Evolutionary conservation across 2,329 filamentous ascomycete species (phyloP).

Genomic region (Alternaria triticimaculans): DNA sequence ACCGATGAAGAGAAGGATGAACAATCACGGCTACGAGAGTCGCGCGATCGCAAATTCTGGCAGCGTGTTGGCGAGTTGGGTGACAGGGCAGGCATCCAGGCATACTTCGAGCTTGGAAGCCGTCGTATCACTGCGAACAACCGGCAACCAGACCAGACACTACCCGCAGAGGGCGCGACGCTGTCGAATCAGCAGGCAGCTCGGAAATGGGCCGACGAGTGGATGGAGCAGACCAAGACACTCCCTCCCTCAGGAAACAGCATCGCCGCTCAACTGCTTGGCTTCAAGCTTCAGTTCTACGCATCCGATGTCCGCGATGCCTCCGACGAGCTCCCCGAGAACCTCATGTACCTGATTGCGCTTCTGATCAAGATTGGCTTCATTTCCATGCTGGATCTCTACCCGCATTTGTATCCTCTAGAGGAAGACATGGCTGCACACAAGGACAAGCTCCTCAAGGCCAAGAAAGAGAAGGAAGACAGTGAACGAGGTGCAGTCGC

Average conservation of each 20-base stretch:
- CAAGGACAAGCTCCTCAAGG: conserved; percentile 72
- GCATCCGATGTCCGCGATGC: conserved; percentile 78
- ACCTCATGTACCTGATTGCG: conserved; percentile 89
- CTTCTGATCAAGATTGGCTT: conserved; percentile 97
- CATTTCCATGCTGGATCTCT: conserved; percentile 88
- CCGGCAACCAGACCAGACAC: conserved; percentile 40
- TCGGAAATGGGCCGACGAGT: conserved; percentile 58
- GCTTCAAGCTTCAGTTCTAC: conserved; percentile 97
- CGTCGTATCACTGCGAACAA: conserved; percentile 62
- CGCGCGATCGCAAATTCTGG: conserved; percentile 83
- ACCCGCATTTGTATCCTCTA: conserved; percentile 85
- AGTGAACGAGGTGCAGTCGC: conserved; percentile 70
- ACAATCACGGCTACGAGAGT: conserved; percentile 63
- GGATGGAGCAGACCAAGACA: conserved; percentile 82
- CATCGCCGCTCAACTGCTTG: conserved; percentile 90
- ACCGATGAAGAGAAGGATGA: conserved; percentile 72
- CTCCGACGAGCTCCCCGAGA: conserved; percentile 82
- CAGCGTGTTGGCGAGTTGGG: conserved; percentile 70
- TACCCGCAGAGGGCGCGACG: conserved; percentile 22
- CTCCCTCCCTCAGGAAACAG: conserved; percentile 85
- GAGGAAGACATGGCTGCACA: conserved; percentile 83
- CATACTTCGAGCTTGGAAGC: conserved; percentile 88
- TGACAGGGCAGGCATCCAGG: conserved; percentile 67
- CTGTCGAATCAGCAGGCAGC: conserved; percentile 53
- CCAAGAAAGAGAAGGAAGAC: conserved; percentile 71